A percentile compares a stretch with the other conserved stretches of the same genome.
Conservation (phyloP, 352 stramenopile genomes). For the Globisporangium solare region DNA sequence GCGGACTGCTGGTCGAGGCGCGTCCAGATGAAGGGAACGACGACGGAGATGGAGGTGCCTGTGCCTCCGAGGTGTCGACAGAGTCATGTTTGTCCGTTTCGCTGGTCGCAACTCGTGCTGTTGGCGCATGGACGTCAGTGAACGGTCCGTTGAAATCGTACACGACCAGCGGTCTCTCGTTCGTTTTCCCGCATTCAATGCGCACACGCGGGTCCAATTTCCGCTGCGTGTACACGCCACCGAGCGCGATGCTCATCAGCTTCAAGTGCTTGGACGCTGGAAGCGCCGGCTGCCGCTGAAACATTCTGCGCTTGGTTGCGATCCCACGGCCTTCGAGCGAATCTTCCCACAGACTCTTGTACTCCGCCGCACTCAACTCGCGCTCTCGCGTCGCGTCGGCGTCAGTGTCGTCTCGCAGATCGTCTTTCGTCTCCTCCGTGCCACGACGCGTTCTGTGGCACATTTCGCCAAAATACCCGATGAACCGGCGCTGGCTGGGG, state of each 20-base stretch:
- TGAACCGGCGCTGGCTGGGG: slow-evolving; percentile 71
- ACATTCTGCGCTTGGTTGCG: slow-evolving; percentile 10
- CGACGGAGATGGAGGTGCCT: background rate
- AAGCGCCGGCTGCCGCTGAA: slow-evolving; percentile 23
- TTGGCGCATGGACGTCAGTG: slow-evolving; percentile 5
- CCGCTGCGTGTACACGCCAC: slow-evolving; percentile 42
- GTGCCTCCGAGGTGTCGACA: slow-evolving; percentile 3
- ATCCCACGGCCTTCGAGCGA: slow-evolving; percentile 31
- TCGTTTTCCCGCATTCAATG: slow-evolving; percentile 35
- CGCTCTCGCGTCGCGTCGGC: slow-evolving; percentile 18
- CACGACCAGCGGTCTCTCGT: slow-evolving; percentile 1
- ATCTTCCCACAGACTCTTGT: slow-evolving; percentile 42
- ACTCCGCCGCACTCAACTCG: slow-evolving; percentile 31
- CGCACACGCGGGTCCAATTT: slow-evolving; percentile 48
- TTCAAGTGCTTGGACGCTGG: slow-evolving; percentile 30
- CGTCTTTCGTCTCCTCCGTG: slow-evolving; percentile 13
- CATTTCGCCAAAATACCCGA: slow-evolving; percentile 65
- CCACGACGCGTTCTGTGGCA: slow-evolving; percentile 23
- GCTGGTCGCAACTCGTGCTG: background rate
- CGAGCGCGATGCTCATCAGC: slow-evolving; percentile 34
- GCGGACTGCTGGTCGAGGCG: background rate
- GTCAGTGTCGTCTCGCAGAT: background rate
- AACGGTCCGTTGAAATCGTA: slow-evolving; percentile 26
- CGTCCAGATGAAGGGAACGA: background rate
- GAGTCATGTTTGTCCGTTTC: slow-evolving; percentile 1